Base-by-base conservation (phyloP, 371 early-diverging fungal genomes). In the Chytridium lagenaria region DNA sequence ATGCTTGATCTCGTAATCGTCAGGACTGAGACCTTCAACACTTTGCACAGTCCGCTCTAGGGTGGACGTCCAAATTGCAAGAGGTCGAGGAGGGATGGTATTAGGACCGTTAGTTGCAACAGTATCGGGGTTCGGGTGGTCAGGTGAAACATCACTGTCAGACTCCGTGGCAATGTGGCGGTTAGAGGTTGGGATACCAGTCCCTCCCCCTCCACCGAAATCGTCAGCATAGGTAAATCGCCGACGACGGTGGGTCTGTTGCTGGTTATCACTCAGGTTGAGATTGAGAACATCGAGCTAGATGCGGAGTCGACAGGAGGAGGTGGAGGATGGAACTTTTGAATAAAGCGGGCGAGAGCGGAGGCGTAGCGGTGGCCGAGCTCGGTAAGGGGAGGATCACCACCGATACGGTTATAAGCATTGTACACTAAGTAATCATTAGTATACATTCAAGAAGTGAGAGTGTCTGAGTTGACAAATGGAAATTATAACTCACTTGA, bases 381-480 rank as follows among this genome's bases (percentile, higher is more conserved):
- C 3, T 78, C 80, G 0, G 94, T 89, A 72, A 93, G 87, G 10
- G 89, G 84, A 26, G 93, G 90, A 80, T 95, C 94, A n/a, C 95
- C 95, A 22, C 91, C 91, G 50, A 87, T 82, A n/a, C 82, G 75
- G 30, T 79, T 76, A 2, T 52, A 51, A n/a, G 79, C 59, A 70
- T 88, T 88, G 80, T 87, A 88, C 19, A 75, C 80, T 77, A 34
- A 40, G 31, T 28, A 7, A 44, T 15, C 34, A 1, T 37, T 55
- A 50, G 22, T 31, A 31, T 12, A 36, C 39, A 37, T 50, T 34
- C 64, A 57, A 0, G 5, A 59, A 34, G n/a, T n/a, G n/a, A n/a
- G n/a, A n/a, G n/a, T n/a, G n/a, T n/a, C 23, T 28, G 50, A 68
- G 19, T 50, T 44, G 28, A 59, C 50, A 75, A 30, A 28, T 33